Base-by-base conservation (phyloP, 2,329 filamentous ascomycete species). In the Phyllosticta capitalensis region DNA sequence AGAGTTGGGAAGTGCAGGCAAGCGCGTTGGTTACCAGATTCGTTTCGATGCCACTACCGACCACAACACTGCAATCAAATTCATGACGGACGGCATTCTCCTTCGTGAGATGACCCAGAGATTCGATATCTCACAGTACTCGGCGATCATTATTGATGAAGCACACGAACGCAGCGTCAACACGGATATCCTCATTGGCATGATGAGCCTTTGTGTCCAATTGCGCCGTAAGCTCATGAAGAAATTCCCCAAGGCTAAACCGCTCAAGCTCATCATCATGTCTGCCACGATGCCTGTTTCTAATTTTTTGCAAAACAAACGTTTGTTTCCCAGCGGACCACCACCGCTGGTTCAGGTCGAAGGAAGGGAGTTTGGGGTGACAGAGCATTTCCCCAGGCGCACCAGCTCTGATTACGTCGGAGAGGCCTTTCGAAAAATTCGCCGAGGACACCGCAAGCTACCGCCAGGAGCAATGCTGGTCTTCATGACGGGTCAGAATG, bases 81-180 rank as follows among this genome's bases (percentile, higher is more conserved):
- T 97, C 75, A 96, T 99, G 92, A 99, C 94, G 0, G 94, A 99
- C 72, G 94, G 94, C 81, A 91, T 99, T 26, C 78, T 99, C 61
- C 81, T 99, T 9, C 86, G 94, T 60, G 94, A 99, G 73, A 87
- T 96, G 58, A 86, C 89, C 0, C 86, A 94, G 64, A 94, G 99
- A 69, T 90, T 97, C 68, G 81, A 90, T 0, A 76, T 99, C 52
- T 84, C 82, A 55, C 95, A 95, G 66, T 99, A 99, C 72, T 96
- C 92, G 0, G 89, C 88, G 14, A 89, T 99, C 56, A 83, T 99
- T 54, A 92, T 99, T 62, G 94, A 99, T 67, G 94, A 99, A 74
- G 94, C 94, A 1, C 94, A 99, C 76, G 94, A 99, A 72, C 84
- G 95, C 67, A 97, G 91, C 67, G 89, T 96, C 67, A 97, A 99